These are phyloP conservation scores for Nepenthes mirabilis DNA, from an alignment of 148 eudicot genomes.

Conservation along the genomic window DNA sequence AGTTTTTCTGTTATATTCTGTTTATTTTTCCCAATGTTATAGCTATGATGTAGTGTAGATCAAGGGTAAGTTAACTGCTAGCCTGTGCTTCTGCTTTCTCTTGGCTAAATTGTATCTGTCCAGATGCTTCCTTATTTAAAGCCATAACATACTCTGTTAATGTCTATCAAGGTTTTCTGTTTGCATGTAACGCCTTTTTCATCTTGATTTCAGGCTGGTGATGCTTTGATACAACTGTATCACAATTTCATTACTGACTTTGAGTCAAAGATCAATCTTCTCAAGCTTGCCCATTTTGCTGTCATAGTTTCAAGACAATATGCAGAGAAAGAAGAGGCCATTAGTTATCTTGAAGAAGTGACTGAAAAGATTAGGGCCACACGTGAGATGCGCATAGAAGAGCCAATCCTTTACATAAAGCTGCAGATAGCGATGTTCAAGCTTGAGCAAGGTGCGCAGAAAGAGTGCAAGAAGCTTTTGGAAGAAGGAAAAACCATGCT, in stretches of 20 bases:
- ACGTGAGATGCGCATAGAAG: conserved; percentile 64
- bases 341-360: conserved; percentile 74
- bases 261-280: conserved; percentile 96
- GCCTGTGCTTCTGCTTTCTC: too few relatives aligned
- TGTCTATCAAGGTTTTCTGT: not conserved
- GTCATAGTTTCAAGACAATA: conserved; percentile 86
- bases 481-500: conserved; percentile 80
- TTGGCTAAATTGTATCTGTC: too few relatives aligned
- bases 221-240: conserved; percentile 84
- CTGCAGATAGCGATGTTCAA: conserved; percentile 80
- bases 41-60: too few relatives aligned
- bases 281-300: conserved; percentile 97
- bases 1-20: too few relatives aligned
- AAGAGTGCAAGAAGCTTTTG: conserved; percentile 85
- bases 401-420: conserved; percentile 73
- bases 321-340: conserved; percentile 83
- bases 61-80: too few relatives aligned
- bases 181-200: not conserved
- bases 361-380: conserved; percentile 82
- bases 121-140: too few relatives aligned
- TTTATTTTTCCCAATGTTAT: too few relatives aligned
- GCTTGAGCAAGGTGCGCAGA: conserved; percentile 74
- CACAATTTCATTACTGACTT: conserved; percentile 92
- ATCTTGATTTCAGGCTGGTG: conserved; percentile 57
- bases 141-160: too few relatives aligned